phyloP scores from a whole-genome alignment of 352 stramenopile species.

The Phytophthora cactorum region DNA sequence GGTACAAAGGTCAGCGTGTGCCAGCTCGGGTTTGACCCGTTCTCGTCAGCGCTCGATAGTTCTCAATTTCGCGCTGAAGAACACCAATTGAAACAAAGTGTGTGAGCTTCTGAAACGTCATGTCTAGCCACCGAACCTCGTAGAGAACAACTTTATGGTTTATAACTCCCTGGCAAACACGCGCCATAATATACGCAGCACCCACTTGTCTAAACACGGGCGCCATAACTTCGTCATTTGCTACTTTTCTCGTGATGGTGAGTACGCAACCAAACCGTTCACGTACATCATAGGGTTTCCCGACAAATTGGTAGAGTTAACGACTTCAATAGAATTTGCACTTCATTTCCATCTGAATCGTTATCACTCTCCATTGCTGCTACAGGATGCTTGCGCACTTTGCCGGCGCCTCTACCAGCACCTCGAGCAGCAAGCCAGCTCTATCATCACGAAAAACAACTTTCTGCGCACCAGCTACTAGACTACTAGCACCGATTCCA shows the following conservation, averaged over 20 bases:
- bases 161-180: neutral
- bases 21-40: constrained; percentile 3
- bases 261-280: constrained; percentile 3
- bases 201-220: neutral
- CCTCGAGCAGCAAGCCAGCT: too few relatives aligned
- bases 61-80: constrained; percentile 17
- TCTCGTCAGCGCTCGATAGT: constrained; percentile 8
- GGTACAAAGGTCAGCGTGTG: neutral
- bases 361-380: too few relatives aligned
- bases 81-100: constrained; percentile 7
- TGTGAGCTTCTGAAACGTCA: too few relatives aligned
- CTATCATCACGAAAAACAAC: too few relatives aligned
- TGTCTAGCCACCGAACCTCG: constrained; percentile 13
- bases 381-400: too few relatives aligned
- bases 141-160: neutral
- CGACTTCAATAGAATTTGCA: too few relatives aligned
- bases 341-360: too few relatives aligned
- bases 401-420: too few relatives aligned
- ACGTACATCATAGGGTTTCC: neutral
- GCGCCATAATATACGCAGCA: neutral
- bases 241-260: constrained; percentile 3
- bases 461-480: too few relatives aligned
- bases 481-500: too few relatives aligned
- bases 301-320: too few relatives aligned
- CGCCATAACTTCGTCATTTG: neutral